phyloP scores from a whole-genome alignment of 2,329 filamentous ascomycete species.

The Fusarium sp. region DNA sequence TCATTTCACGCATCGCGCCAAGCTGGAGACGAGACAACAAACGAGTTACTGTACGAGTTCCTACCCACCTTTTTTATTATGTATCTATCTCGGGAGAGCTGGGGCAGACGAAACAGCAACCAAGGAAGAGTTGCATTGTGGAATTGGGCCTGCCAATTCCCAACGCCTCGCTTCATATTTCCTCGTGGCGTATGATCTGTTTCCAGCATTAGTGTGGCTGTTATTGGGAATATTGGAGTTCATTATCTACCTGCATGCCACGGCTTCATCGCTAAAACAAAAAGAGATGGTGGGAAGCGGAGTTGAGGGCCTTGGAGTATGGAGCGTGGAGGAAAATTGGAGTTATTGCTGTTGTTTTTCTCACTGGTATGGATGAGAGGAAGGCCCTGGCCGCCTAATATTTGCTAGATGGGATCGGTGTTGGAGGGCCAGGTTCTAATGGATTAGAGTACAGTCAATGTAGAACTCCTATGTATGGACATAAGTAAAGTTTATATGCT shows the following conservation, averaged over 20 bases:
- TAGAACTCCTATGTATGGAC: slow-evolving; percentile 19
- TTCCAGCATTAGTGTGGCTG: not conserved
- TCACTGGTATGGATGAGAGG: slow-evolving; percentile 6
- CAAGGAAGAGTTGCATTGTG: not conserved
- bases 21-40: slow-evolving; percentile 7
- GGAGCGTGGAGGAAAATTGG: slow-evolving; percentile 23
- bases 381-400: slow-evolving; percentile 31
- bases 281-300: slow-evolving; percentile 22
- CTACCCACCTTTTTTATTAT: slow-evolving; percentile 11
- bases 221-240: slow-evolving; percentile 19
- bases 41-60: slow-evolving; percentile 4
- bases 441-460: slow-evolving; percentile 31
- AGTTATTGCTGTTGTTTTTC: slow-evolving; percentile 32
- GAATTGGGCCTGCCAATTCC: not conserved
- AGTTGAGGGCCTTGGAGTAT: slow-evolving; percentile 41
- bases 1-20: not conserved
- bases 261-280: slow-evolving; percentile 21
- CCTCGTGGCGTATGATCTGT: slow-evolving; percentile 1
- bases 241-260: slow-evolving; percentile 11
- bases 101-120: not conserved
- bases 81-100: slow-evolving; percentile 4
- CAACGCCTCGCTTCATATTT: not conserved
- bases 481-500: not conserved
- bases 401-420: slow-evolving; percentile 30
- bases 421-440: slow-evolving; percentile 16